phyloP scores from a whole-genome alignment of 2,329 filamentous ascomycete species.

The Claviceps pusilla region DNA sequence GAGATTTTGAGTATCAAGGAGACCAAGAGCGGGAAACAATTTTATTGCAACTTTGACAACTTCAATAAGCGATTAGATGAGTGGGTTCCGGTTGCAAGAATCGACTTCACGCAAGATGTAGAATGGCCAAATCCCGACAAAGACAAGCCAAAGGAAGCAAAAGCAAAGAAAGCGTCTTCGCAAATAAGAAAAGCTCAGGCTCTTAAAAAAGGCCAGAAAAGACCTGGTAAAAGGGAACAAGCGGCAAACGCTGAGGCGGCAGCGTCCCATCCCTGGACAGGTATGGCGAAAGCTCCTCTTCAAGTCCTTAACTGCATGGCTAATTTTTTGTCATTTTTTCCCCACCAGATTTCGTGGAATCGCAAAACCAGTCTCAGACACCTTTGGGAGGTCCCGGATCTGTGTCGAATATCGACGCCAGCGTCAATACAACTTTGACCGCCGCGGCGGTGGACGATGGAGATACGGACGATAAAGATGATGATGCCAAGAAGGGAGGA shows the following conservation, averaged over 20 bases:
- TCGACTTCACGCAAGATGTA: conserved; percentile 79
- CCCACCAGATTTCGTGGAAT: conserved; percentile 30
- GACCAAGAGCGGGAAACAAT: conserved; percentile 73
- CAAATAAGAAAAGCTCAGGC: conserved; percentile 41
- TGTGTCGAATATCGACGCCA: conserved; percentile 29
- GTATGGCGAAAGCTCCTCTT: conserved; percentile 10
- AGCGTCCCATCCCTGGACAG: conserved; percentile 38
- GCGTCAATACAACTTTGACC: conserved; percentile 28
- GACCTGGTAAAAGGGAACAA: conserved; percentile 39
- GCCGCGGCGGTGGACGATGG: conserved; percentile 34
- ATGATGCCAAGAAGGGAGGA: conserved; percentile 29
- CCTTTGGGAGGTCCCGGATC: conserved; percentile 26
- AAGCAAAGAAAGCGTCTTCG: conserved; percentile 55
- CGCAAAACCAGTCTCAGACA: conserved; percentile 30
- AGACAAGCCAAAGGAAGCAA: conserved; percentile 57
- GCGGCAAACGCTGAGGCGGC: conserved; percentile 37
- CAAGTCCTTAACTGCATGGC: not conserved
- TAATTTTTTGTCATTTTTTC: not conserved
- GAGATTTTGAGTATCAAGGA: conserved; percentile 93
- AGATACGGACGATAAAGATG: conserved; percentile 38
- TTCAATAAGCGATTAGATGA: conserved; percentile 83
- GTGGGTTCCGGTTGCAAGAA: conserved; percentile 71
- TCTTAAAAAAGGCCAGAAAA: conserved; percentile 44
- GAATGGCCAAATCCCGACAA: conserved; percentile 94
- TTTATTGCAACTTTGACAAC: conserved; percentile 95